Percentiles rank a stretch among this genome's conserved stretches.
These are phyloP conservation scores for Annona squamosa DNA, from an alignment of 164 flowering plant species.

Conservation along the genomic window DNA sequence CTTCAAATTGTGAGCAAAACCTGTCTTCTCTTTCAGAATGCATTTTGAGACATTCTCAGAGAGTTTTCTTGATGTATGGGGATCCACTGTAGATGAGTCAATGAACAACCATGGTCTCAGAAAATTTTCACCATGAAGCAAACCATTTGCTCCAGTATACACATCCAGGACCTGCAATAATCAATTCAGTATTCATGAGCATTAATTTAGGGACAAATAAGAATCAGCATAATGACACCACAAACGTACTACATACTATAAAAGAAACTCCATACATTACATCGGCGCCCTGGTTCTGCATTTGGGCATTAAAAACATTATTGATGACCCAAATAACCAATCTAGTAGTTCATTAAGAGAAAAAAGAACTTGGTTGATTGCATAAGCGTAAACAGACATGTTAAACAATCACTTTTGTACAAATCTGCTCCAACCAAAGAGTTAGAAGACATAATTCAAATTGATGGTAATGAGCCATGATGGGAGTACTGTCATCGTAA, in stretches of 20 bases:
- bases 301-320: too few species aligned
- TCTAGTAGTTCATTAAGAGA: background rate
- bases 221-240: background rate
- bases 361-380: background rate
- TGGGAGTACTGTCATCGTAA: too few species aligned
- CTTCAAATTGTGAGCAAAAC: conserved; percentile 23
- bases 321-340: background rate
- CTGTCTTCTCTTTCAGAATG: conserved; percentile 47
- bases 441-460: background rate
- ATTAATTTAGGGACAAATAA: background rate
- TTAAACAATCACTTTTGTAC: background rate
- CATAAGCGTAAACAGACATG: background rate
- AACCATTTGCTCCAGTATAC: conserved; percentile 70
- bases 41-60: conserved; percentile 49
- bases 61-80: conserved; percentile 74
- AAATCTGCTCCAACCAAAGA: background rate
- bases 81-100: conserved; percentile 96
- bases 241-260: background rate
- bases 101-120: conserved; percentile 64
- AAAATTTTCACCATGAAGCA: conserved; percentile 46
- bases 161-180: conserved; percentile 73
- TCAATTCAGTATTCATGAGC: background rate
- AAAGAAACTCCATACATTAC: background rate
- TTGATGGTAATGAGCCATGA: background rate
- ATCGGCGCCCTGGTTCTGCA: background rate